Conservation (phyloP, 1,284 basidiomycete species). For the Trichosporon coremiiforme region DNA sequence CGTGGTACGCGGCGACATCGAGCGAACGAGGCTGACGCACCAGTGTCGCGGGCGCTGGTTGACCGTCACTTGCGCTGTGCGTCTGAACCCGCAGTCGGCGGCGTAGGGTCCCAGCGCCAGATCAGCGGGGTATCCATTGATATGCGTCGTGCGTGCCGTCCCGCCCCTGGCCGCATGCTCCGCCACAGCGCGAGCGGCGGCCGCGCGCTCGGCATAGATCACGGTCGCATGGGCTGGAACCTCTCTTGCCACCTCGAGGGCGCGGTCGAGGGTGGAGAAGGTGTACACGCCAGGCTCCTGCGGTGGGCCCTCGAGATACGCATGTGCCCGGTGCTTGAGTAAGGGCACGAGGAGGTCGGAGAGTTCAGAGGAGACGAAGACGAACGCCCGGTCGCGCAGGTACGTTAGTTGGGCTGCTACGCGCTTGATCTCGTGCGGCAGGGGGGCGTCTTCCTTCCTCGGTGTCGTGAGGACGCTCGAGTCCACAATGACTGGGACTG, state of each 20-base stretch:
- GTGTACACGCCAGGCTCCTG: not conserved
- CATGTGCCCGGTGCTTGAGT: not conserved
- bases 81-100: not conserved
- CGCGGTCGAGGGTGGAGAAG: not conserved
- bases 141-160: not conserved
- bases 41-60: constrained; percentile 13
- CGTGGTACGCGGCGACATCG: not conserved
- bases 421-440: constrained; percentile 13
- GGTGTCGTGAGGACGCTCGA: not conserved
- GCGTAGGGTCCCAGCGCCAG: not conserved
- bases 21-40: constrained; percentile 3
- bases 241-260: not conserved
- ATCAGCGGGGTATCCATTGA: constrained; percentile 5
- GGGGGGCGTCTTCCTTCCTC: not conserved
- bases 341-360: not conserved
- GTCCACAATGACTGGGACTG: constrained; percentile 1
- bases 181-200: not conserved
- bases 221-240: constrained; percentile 1
- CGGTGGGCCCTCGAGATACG: not conserved
- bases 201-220: constrained; percentile 13
- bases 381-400: not conserved
- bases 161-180: not conserved
- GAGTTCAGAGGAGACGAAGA: not conserved
- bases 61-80: not conserved
- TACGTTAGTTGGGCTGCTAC: not conserved